Conservation (phyloP, 768 basidiomycete genomes). For the Hygrophorus russula region DNA sequence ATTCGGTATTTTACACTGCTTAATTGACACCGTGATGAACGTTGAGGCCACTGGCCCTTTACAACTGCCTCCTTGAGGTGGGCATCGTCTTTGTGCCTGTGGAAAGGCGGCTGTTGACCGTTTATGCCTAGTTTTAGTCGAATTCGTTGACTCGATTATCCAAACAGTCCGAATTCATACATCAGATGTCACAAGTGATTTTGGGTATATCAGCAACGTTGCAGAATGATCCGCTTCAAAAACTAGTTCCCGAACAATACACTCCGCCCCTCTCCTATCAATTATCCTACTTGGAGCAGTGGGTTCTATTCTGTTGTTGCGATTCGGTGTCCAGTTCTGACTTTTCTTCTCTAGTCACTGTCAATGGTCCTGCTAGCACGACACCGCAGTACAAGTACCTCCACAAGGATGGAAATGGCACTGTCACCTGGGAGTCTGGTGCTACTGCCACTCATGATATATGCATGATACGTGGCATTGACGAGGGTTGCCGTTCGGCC, state of each 20-base stretch:
- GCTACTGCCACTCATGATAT: constrained; percentile 24
- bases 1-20: too few relatives aligned
- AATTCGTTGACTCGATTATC: too few relatives aligned
- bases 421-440: constrained; percentile 54
- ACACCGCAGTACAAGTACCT: constrained; percentile 65
- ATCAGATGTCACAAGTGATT: too few relatives aligned
- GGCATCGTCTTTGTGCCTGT: too few relatives aligned
- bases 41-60: too few relatives aligned
- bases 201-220: too few relatives aligned
- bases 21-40: too few relatives aligned
- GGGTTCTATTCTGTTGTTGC: constrained; percentile 17
- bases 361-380: constrained; percentile 44
- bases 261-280: constrained; percentile 36
- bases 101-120: too few relatives aligned
- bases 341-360: constrained; percentile 33
- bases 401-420: constrained; percentile 35
- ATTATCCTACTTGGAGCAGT: constrained; percentile 66
- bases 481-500: not conserved
- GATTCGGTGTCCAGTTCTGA: not conserved
- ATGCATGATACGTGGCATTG: constrained; percentile 27
- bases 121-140: too few relatives aligned
- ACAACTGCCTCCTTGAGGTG: too few relatives aligned
- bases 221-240: too few relatives aligned
- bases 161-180: too few relatives aligned
- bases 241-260: constrained; percentile 55